Percentiles rank a stretch among this genome's conserved stretches.
Conservation (phyloP, 2,329 filamentous ascomycete genomes). For the Aspergillus clavatus region DNA sequence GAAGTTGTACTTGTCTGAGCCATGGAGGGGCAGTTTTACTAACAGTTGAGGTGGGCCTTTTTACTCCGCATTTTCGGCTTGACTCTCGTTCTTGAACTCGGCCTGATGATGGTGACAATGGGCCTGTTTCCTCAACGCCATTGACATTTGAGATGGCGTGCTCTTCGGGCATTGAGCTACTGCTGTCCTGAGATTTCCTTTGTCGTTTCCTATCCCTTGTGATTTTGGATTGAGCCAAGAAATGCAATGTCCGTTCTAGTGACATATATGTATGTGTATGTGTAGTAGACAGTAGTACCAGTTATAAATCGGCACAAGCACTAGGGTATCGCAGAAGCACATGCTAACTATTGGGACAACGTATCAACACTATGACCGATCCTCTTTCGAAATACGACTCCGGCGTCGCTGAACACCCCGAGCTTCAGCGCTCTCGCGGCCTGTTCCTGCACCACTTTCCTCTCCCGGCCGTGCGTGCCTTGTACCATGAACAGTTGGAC, state of each 20-base stretch:
- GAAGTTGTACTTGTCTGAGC: conserved; percentile 1
- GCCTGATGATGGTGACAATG: background rate
- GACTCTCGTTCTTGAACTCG: background rate
- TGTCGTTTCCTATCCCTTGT: no score
- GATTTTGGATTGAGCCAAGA: no score
- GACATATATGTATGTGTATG: no score
- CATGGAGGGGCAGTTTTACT: conserved; percentile 1
- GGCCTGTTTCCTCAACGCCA: background rate
- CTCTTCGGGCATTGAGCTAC: no score
- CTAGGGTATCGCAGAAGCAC: conserved; percentile 4
- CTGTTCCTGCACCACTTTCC: conserved; percentile 54
- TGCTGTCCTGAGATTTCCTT: no score
- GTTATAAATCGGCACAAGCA: no score
- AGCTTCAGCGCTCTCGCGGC: conserved; percentile 34
- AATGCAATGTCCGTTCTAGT: no score
- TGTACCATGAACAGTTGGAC: conserved; percentile 5
- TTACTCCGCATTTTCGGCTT: background rate
- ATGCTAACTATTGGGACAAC: no score
- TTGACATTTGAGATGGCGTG: background rate
- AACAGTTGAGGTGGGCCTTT: background rate
- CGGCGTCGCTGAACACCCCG: conserved; percentile 31
- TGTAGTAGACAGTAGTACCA: no score
- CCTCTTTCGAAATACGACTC: conserved; percentile 22
- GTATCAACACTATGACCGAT: conserved; percentile 8
- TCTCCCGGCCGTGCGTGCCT: conserved; percentile 22